Conservation (phyloP, 2,329 filamentous ascomycete species). For the Aspergillus candidus region DNA sequence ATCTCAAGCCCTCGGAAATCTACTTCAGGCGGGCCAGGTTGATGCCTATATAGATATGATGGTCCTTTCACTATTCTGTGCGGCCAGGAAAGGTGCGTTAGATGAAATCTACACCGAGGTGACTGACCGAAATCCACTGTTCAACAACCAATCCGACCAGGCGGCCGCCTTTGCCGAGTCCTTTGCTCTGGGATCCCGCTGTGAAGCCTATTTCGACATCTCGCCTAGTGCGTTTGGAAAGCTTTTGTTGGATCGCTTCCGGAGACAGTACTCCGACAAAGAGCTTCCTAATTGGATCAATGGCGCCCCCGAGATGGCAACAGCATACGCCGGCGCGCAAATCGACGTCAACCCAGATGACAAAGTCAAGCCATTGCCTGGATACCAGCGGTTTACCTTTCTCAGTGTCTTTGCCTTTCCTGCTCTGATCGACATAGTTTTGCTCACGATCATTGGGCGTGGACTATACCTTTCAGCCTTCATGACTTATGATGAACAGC, state of each 20-base stretch:
- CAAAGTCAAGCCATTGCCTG: constrained; percentile 39
- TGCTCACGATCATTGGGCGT: constrained; percentile 54
- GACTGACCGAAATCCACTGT: constrained; percentile 56
- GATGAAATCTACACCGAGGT: constrained; percentile 60
- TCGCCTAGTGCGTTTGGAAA: constrained; percentile 45
- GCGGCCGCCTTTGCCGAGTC: constrained; percentile 59
- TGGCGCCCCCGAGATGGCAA: constrained; percentile 45
- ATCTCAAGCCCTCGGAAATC: constrained; percentile 31
- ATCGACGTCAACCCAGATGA: constrained; percentile 48
- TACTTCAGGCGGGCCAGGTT: constrained; percentile 28
- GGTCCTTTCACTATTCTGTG: constrained; percentile 53
- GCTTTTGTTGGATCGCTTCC: constrained; percentile 37
- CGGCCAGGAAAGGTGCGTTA: constrained; percentile 50
- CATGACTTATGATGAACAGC: constrained; percentile 47
- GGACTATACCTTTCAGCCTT: constrained; percentile 56
- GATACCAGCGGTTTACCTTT: constrained; percentile 50
- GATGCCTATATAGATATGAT: constrained; percentile 50
- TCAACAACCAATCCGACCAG: constrained; percentile 57
- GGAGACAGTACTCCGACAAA: constrained; percentile 41
- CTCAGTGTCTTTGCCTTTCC: constrained; percentile 58
- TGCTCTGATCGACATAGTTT: constrained; percentile 55
- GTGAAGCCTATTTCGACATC: constrained; percentile 57
- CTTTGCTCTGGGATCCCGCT: constrained; percentile 58
- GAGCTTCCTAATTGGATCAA: constrained; percentile 48
- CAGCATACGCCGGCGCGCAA: constrained; percentile 48